Evolutionary conservation across 2,329 filamentous ascomycete genomes (phyloP).

Genomic region (Beauveria bassiana): DNA sequence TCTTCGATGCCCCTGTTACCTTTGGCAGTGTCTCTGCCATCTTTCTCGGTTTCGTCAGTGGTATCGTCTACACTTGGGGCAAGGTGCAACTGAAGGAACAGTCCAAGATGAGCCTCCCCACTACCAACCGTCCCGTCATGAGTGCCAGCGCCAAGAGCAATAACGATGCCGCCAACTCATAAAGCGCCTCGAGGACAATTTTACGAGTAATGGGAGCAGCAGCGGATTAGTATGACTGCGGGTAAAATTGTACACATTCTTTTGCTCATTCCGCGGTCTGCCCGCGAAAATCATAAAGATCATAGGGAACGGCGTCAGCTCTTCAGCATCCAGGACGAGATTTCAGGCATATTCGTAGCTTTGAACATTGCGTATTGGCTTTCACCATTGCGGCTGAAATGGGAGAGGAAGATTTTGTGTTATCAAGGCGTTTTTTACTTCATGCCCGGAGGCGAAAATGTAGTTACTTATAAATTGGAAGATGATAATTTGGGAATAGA

Average conservation of each 20-base stretch:
- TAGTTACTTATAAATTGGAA: constrained; percentile 3
- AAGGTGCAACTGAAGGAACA: constrained; percentile 12
- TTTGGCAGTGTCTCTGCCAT: constrained; percentile 83
- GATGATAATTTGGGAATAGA: constrained; percentile 4
- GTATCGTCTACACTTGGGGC: constrained; percentile 63
- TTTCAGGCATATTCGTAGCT: not conserved
- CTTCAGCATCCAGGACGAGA: constrained; percentile 3
- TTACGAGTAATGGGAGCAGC: not conserved
- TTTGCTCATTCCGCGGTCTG: not conserved
- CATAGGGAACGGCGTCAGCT: constrained; percentile 9
- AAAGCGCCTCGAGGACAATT: not conserved
- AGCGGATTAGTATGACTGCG: not conserved
- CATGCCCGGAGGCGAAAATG: not conserved
- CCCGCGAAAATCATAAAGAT: not conserved
- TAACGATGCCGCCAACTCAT: constrained; percentile 12
- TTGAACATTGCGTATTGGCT: constrained; percentile 5
- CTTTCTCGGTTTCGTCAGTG: constrained; percentile 74
- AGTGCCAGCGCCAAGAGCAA: constrained; percentile 13
- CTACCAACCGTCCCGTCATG: constrained; percentile 9
- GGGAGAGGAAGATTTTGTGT: constrained; percentile 1
- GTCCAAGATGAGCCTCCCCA: constrained; percentile 10
- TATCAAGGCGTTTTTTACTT: constrained; percentile 1
- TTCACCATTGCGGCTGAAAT: constrained; percentile 1
- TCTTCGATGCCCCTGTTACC: constrained; percentile 84
- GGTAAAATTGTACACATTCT: not conserved